Evolutionary conservation across 257 asterid genomes (phyloP).

Genomic region (Petunia secreta): DNA sequence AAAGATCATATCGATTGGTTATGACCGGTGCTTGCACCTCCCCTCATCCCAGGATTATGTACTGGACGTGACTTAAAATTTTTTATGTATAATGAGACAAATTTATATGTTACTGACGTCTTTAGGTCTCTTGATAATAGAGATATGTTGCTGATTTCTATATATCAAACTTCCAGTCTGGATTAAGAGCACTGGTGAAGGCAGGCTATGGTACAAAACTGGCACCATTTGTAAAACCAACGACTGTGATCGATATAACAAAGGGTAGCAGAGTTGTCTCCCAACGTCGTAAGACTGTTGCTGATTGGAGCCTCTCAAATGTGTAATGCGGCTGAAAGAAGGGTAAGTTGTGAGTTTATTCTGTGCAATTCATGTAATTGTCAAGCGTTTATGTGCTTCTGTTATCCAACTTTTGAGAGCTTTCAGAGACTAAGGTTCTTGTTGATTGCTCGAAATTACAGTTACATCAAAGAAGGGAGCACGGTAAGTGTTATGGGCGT

Average conservation of each 20-base stretch:
- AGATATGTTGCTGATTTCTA: slow-evolving; percentile 72
- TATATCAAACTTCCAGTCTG: slow-evolving; percentile 85
- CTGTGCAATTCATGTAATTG: background rate
- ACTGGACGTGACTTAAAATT: background rate
- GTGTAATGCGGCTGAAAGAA: slow-evolving; percentile 71
- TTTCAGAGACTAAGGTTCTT: background rate
- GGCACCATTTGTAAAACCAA: slow-evolving; percentile 67
- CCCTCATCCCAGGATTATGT: background rate
- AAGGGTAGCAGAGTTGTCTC: slow-evolving; percentile 51
- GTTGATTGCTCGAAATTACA: slow-evolving; percentile 29
- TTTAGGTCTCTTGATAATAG: slow-evolving; percentile 44
- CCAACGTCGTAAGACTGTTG: slow-evolving; percentile 67
- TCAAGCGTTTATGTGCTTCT: background rate
- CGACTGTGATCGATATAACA: slow-evolving; percentile 63
- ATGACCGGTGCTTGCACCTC: background rate
- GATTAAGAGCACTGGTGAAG: slow-evolving; percentile 83
- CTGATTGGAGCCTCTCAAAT: slow-evolving; percentile 67
- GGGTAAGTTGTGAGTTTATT: slow-evolving; percentile 49
- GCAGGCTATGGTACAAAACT: slow-evolving; percentile 87
- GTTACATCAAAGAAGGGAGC: slow-evolving; percentile 82
- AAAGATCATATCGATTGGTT: background rate
- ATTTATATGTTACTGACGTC: background rate
- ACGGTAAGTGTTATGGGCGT: slow-evolving; percentile 79
- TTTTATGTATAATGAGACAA: background rate
- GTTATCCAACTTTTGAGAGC: background rate